Conservation (phyloP, 2,329 filamentous ascomycete genomes). For the Zasmidium citrigriseum region DNA sequence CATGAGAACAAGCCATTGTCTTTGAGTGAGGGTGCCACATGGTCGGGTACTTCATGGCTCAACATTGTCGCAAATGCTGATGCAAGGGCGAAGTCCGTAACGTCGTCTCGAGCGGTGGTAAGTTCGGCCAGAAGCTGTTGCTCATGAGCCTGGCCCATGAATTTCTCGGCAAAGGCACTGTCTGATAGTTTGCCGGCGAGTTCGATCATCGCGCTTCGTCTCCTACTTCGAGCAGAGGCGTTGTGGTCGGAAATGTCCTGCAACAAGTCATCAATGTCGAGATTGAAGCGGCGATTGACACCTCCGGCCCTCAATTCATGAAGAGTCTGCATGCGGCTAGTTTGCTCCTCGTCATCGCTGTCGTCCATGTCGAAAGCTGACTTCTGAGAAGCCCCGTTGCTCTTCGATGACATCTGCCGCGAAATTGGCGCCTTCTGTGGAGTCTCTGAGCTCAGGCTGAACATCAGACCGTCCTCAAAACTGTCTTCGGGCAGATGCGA, state of each 20-base stretch:
- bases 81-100: conserved; percentile 63
- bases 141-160: conserved; percentile 73
- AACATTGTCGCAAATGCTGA: conserved; percentile 66
- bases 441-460: conserved; percentile 32
- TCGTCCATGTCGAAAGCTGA: conserved; percentile 42
- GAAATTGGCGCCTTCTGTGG: conserved; percentile 18
- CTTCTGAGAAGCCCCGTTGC: conserved; percentile 24
- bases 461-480: conserved; percentile 39
- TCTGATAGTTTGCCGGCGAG: conserved; percentile 57
- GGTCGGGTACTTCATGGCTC: conserved; percentile 59
- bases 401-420: conserved; percentile 13
- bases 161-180: conserved; percentile 66
- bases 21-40: conserved; percentile 58
- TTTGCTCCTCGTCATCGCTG: conserved; percentile 47
- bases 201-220: conserved; percentile 57
- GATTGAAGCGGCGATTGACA: conserved; percentile 57
- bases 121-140: conserved; percentile 66
- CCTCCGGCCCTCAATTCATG: conserved; percentile 64
- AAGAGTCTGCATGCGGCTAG: conserved; percentile 55
- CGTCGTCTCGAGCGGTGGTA: conserved; percentile 44
- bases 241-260: conserved; percentile 58
- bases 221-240: conserved; percentile 45
- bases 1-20: conserved; percentile 36
- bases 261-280: conserved; percentile 57
- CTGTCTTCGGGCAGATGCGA: conserved; percentile 60